Conservation (phyloP, 2,329 filamentous ascomycete genomes). For the Fusarium sp. region DNA sequence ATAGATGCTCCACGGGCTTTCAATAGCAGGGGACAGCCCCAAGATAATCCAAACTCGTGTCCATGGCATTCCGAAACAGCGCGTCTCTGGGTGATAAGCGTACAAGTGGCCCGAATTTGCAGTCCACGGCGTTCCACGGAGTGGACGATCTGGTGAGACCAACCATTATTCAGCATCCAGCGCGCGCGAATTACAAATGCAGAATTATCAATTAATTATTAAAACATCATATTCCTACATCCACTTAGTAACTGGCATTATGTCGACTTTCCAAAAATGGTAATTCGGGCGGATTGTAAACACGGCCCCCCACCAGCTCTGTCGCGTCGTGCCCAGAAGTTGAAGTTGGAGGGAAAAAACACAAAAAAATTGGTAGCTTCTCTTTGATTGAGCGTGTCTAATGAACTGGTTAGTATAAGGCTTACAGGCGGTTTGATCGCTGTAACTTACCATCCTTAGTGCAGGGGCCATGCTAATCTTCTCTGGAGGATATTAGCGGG, state of each 20-base stretch:
- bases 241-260: background rate
- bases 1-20: background rate
- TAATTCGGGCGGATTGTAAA: background rate
- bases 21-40: accelerated
- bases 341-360: no score
- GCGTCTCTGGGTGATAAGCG: background rate
- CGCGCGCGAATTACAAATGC: background rate
- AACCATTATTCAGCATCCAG: background rate
- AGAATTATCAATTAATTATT: background rate
- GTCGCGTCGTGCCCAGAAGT: no score
- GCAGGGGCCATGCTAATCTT: constrained; percentile 76
- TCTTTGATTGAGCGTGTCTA: constrained; percentile 31
- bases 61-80: background rate
- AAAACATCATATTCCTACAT: background rate
- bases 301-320: no score
- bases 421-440: no score
- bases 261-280: background rate
- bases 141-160: accelerated
- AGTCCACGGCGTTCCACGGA: constrained; percentile 25
- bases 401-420: no score
- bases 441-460: constrained; percentile 82
- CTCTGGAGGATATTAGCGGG: background rate
- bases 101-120: background rate
- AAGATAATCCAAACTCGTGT: background rate
- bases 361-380: constrained; percentile 32